These are phyloP conservation scores for Bjerkandera adusta DNA, from an alignment of 1,284 basidiomycete species.

Conservation along the genomic window DNA sequence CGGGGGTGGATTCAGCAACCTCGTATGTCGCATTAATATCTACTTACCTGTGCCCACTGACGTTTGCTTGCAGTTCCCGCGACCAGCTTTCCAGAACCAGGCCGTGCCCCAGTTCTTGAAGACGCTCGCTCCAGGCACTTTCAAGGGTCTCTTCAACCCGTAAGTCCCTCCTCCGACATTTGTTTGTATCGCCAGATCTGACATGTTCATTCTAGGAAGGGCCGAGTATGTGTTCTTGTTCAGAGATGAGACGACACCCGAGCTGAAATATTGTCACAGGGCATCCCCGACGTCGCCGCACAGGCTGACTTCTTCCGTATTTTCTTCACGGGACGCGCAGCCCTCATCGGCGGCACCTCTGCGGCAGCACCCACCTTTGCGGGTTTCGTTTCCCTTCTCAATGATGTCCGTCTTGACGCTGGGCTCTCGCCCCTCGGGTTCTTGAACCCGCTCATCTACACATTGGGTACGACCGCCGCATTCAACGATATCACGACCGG, in stretches of 20 bases:
- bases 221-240: constrained; percentile 16
- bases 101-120: constrained; percentile 43
- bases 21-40: constrained; percentile 37
- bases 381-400: constrained; percentile 54
- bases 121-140: constrained; percentile 43
- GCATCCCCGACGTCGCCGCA: constrained; percentile 60
- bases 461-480: constrained; percentile 18
- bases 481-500: constrained; percentile 56
- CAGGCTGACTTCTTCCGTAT: constrained; percentile 46
- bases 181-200: background rate
- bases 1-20: constrained; percentile 70
- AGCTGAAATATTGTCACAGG: background rate
- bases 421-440: constrained; percentile 49
- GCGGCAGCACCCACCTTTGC: constrained; percentile 58
- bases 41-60: background rate
- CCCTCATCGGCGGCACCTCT: constrained; percentile 51
- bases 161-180: constrained; percentile 31
- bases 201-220: constrained; percentile 11
- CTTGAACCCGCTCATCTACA: constrained; percentile 57
- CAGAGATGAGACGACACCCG: background rate
- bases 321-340: constrained; percentile 30
- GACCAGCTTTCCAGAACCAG: constrained; percentile 51
- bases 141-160: constrained; percentile 59
- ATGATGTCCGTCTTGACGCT: constrained; percentile 49
- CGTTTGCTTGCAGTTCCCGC: constrained; percentile 40